phyloP scores from a whole-genome alignment of 495 filamentous ascomycete species.

The Trypethelium eluteriae region DNA sequence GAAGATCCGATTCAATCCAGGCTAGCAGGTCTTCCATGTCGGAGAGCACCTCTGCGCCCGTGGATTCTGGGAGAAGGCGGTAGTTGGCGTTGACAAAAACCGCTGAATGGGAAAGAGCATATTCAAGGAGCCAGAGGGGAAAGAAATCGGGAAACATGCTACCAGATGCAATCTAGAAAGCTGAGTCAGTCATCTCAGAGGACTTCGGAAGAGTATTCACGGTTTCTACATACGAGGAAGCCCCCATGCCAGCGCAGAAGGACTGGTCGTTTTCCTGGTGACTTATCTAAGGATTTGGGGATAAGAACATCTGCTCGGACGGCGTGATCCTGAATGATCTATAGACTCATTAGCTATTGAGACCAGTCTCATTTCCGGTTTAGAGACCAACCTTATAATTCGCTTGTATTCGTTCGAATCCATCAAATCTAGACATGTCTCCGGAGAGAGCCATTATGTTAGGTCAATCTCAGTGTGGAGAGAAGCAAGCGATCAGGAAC shows the following conservation, averaged over 20 bases:
- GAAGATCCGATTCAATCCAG: background rate
- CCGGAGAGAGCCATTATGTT: background rate
- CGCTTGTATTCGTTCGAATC: background rate
- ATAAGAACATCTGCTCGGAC: background rate
- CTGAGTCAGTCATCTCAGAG: background rate
- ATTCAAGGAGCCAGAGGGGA: background rate
- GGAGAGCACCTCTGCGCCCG: background rate
- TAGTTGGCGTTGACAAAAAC: background rate
- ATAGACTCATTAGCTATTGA: background rate
- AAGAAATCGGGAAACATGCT: background rate
- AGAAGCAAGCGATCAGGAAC: too few relatives aligned
- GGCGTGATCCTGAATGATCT: background rate
- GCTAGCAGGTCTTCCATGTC: background rate
- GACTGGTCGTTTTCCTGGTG: background rate
- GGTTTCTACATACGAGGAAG: background rate
- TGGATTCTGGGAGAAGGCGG: background rate
- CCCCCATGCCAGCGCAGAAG: background rate
- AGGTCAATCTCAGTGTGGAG: background rate
- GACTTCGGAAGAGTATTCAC: background rate
- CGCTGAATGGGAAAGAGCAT: background rate
- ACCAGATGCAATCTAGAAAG: background rate
- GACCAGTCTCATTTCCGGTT: background rate
- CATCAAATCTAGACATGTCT: background rate
- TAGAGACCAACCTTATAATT: background rate
- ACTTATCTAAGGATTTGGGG: background rate